Evolutionary conservation across 2,329 filamentous ascomycete genomes (phyloP).

Genomic region (Aspergillus intermedius): DNA sequence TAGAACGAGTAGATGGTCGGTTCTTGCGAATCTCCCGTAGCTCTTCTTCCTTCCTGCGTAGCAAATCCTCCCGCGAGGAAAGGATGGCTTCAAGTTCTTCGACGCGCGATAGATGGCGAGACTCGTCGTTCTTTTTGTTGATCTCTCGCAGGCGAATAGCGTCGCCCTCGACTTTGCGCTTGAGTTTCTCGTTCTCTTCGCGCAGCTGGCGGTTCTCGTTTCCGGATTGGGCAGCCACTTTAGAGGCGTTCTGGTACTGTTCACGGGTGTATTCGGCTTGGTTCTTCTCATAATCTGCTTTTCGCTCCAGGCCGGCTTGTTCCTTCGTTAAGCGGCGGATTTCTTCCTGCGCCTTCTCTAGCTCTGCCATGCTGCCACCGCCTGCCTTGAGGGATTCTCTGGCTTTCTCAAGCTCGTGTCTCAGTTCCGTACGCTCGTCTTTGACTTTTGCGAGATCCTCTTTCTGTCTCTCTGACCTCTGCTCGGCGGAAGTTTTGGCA

Average conservation of each 20-base stretch:
- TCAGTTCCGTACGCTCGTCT: conserved; percentile 33
- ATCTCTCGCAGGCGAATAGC: conserved; percentile 32
- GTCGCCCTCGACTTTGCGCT: conserved; percentile 32
- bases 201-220: conserved; percentile 33
- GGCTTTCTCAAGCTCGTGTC: conserved; percentile 34
- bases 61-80: conserved; percentile 31
- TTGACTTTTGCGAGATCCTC: conserved; percentile 36
- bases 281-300: conserved; percentile 35
- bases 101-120: conserved; percentile 31
- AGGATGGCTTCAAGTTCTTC: conserved; percentile 33
- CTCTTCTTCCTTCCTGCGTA: conserved; percentile 41
- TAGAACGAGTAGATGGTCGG: conserved; percentile 36
- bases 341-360: conserved; percentile 37
- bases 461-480: conserved; percentile 28
- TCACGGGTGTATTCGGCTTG: conserved; percentile 42
- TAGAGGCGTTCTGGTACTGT: conserved; percentile 44
- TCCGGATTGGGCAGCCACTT: conserved; percentile 35
- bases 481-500: conserved; percentile 22
- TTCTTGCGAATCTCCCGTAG: conserved; percentile 39
- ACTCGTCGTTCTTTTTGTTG: conserved; percentile 28
- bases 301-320: conserved; percentile 29
- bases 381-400: conserved; percentile 34
- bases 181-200: conserved; percentile 31
- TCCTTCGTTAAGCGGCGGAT: conserved; percentile 31
- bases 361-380: conserved; percentile 34